Evolutionary conservation across 225 moss, liverwort and hornwort species (phyloP), one percentile per base, ranked within the genome.

Genomic region (Asterella californica): DNA sequence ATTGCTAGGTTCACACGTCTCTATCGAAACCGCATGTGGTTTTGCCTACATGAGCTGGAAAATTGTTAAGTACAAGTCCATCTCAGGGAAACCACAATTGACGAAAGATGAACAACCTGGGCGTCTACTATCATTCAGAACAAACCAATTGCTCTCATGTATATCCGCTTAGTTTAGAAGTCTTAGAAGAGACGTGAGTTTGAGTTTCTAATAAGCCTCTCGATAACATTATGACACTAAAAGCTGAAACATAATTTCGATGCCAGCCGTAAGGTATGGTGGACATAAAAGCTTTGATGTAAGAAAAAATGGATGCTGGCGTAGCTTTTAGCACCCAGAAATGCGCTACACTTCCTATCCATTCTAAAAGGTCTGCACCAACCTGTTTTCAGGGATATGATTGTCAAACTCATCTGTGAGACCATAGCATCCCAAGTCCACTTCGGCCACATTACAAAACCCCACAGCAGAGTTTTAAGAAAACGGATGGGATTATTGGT

Each of bases 301-400:
- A 27, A 25, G n/a, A 61, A 6, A 6, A 61, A 9, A 1, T 27
- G 0, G 15, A 65, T 30, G 15, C 15, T 32, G 14, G 15, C 10
- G 33, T 33, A 33, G 32, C 65, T 33, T 0, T 33, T 9, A 22
- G 10, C 12, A 1, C 12, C 61, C 27, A 33, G 33, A 65, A 65
- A 10, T 30, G 30, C 12, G 65, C 34, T 17, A 62, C 8, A 61
- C 22, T n/a, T 19, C 60, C n/a, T 3, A 36, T 12, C 15, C 1
- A 67, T 30, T 24, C 0, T 22, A 38, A 34, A 38, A 38, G 19
- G 38, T 18, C 25, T 71, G 49, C 12, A 32, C 85, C 30, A 55
- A 93, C 96, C 96, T 88, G 94, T 82, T 77, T 96, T 96, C 19
- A 75, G 30, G 55, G 96, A 92, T 47, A 96, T 77, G 62, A 92